phyloP scores from a whole-genome alignment of 371 early-diverging fungal species.

The Conidiobolus incongruus region DNA sequence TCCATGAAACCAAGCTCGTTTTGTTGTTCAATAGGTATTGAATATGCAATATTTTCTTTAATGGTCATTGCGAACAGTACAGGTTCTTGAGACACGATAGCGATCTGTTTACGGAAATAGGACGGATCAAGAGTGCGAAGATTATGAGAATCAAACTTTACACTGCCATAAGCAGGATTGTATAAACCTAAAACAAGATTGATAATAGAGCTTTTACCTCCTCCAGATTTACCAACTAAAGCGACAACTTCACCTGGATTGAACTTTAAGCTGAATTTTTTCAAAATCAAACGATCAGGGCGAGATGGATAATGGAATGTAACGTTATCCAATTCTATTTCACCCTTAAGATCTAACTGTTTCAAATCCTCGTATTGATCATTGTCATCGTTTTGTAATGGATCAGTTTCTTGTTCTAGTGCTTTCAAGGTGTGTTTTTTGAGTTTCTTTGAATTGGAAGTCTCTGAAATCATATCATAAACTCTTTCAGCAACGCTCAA shows the following conservation, averaged over 20 bases:
- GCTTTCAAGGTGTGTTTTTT: too few relatives aligned
- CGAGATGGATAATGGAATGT: constrained; percentile 45
- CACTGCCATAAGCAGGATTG: constrained; percentile 22
- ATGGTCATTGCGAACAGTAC: constrained; percentile 58
- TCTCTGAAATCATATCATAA: too few relatives aligned
- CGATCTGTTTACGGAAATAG: constrained; percentile 32
- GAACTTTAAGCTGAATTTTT: constrained; percentile 13
- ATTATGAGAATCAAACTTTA: constrained; percentile 26
- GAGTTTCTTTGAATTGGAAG: too few relatives aligned
- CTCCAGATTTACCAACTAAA: constrained; percentile 57
- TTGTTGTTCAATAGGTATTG: constrained; percentile 20
- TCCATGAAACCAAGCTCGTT: constrained; percentile 12
- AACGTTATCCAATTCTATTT: constrained; percentile 37
- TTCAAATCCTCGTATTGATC: constrained; percentile 20
- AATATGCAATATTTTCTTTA: constrained; percentile 51
- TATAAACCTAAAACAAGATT: constrained; percentile 80
- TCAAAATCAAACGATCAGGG: constrained; percentile 30
- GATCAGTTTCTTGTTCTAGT: too few relatives aligned
- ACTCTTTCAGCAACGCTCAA: too few relatives aligned
- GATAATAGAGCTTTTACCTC: constrained; percentile 72
- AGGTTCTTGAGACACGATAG: constrained; percentile 63
- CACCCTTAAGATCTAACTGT: constrained; percentile 19
- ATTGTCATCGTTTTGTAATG: too few relatives aligned
- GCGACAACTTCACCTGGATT: constrained; percentile 45
- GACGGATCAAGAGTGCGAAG: constrained; percentile 20